Evolutionary conservation across 352 stramenopile genomes (phyloP), one percentile per base, ranked within the genome.

Genomic region (Aphanomyces cochlioides): DNA sequence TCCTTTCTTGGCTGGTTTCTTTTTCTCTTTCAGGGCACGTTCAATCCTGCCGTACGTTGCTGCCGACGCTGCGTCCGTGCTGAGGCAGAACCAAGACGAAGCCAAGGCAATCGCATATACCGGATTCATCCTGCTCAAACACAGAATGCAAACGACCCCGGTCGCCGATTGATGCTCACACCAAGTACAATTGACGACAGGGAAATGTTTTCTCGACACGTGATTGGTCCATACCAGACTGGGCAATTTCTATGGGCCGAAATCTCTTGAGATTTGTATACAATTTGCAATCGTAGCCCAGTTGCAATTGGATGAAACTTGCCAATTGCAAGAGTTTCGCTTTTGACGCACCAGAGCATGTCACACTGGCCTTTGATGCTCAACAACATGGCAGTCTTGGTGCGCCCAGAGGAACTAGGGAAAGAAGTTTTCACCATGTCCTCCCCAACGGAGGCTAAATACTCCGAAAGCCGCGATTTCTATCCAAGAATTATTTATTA

Each of bases 71-170:
- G n/a, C 19, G 28, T 28, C 19, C 7, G 3, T 37, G 15, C 28
- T 15, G 21, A 61, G 13, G 21, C 54, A 61, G 19, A 61, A n/a
- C 54, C 54, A 61, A 13, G 54, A 37, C 13, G 19, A 61, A 28
- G 15, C 54, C 54, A 61, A 61, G 17, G 54, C 34, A 12, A 61
- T 61, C 54, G 54, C 37, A 41, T 43, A 41, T 12, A 61, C 54
- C 19, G 54, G 17, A 37, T 41, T 61, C 7, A 37, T 61, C 54
- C 19, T 61, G 5, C 54, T 19, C 54, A 61, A 61, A 45, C 28
- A 58, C 28, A 28, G 28, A 28, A 28, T 28, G 28, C 28, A 28
- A 28, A 28, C 10, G 43, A 12, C 10, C 1, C 2, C 43, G 43
- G 43, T n/a, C 17, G 10, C 10, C 43, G 43, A 50, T 50, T 50